phyloP scores from a whole-genome alignment of 2,329 filamentous ascomycete genomes.

The Claviceps purpurea region DNA sequence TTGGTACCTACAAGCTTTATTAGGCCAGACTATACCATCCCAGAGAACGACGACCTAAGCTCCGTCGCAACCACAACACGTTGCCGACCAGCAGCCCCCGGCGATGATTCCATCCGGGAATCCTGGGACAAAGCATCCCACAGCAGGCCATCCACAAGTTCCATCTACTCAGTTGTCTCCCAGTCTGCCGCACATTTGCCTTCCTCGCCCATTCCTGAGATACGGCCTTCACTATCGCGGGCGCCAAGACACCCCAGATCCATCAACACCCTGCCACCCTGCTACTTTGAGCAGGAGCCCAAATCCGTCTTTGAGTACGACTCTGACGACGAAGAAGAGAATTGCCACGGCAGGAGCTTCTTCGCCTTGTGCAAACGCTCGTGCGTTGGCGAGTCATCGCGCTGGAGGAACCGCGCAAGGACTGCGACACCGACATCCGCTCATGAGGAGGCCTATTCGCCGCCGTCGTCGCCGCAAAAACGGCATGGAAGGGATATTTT shows the following conservation, averaged over 20 bases:
- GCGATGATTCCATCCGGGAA: not conserved
- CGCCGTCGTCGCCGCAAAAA: constrained; percentile 9
- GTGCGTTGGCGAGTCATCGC: constrained; percentile 17
- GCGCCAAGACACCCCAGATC: constrained; percentile 16
- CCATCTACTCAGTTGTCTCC: constrained; percentile 12
- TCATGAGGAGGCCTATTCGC: not conserved
- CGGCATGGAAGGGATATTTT: constrained; percentile 21
- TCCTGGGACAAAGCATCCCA: not conserved
- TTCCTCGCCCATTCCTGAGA: constrained; percentile 2
- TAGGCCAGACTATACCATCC: not conserved
- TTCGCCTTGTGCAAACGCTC: constrained; percentile 29
- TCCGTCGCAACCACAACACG: constrained; percentile 8
- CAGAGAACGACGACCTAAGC: not conserved
- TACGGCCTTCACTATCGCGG: constrained; percentile 9
- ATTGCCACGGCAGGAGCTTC: constrained; percentile 15
- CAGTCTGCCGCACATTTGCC: constrained; percentile 12
- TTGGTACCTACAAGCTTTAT: constrained; percentile 1
- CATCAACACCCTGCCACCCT: constrained; percentile 9
- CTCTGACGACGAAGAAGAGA: constrained; percentile 26
- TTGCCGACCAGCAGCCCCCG: not conserved
- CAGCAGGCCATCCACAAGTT: constrained; percentile 3
- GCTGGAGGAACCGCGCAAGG: constrained; percentile 1
- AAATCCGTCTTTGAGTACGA: constrained; percentile 33
- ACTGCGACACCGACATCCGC: not conserved
- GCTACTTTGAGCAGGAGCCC: constrained; percentile 14